These are phyloP conservation scores for Leucosporidium creatinivorum DNA, from an alignment of 768 basidiomycete species.

Conservation along the genomic window DNA sequence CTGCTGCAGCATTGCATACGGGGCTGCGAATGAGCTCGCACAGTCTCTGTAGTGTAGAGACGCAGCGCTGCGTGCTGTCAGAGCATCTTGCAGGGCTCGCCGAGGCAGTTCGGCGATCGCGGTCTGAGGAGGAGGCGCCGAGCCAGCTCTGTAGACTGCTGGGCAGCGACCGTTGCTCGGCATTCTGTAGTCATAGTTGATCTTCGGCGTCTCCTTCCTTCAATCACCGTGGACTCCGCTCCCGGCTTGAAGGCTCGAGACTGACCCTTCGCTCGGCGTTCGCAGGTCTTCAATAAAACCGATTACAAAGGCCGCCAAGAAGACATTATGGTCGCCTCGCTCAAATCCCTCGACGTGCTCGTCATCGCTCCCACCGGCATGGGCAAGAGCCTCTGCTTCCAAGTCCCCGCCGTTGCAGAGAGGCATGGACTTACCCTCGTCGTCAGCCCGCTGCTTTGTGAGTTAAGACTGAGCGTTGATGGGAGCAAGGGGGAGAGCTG, in stretches of 20 bases:
- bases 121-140: background rate
- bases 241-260: background rate
- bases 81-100: no score
- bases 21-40: no score
- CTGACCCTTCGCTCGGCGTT: background rate
- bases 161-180: background rate
- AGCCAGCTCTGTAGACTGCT: background rate
- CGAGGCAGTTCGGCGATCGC: no score
- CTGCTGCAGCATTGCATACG: no score
- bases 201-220: background rate
- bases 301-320: slow-evolving; percentile 70
- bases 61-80: no score
- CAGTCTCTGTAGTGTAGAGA: no score
- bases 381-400: slow-evolving; percentile 81
- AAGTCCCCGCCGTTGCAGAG: slow-evolving; percentile 66
- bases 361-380: slow-evolving; percentile 67
- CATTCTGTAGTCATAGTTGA: background rate
- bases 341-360: slow-evolving; percentile 48
- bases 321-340: slow-evolving; percentile 64
- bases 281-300: slow-evolving; percentile 61
- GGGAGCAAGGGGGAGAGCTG: no score
- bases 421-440: slow-evolving; percentile 45
- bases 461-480: slow-evolving; percentile 50
- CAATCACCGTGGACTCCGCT: no score
- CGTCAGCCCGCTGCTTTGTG: background rate